These are phyloP conservation scores for Articulospora tetracladia DNA, from an alignment of 495 filamentous ascomycete genomes.

Conservation along the genomic window DNA sequence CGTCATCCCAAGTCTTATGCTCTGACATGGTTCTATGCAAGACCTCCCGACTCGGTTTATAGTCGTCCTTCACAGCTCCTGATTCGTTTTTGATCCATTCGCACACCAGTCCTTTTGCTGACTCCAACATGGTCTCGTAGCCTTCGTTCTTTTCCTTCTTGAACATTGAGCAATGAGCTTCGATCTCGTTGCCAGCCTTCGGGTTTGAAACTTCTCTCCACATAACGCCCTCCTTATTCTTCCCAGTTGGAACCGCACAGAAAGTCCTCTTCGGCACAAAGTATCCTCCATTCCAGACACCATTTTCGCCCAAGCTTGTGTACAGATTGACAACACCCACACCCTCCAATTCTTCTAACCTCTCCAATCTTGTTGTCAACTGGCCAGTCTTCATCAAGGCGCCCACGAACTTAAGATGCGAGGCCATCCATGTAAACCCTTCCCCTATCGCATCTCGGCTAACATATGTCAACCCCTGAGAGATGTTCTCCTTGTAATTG, in stretches of 20 bases:
- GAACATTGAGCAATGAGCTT: conserved; percentile 85
- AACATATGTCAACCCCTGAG: conserved; percentile 13
- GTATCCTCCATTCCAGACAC: conserved; percentile 48
- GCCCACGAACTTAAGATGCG: conserved; percentile 90
- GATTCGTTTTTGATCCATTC: conserved; percentile 41
- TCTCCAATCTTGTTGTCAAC: conserved; percentile 50
- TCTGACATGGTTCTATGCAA: conserved; percentile 7
- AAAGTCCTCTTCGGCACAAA: conserved; percentile 51
- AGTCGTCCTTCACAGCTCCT: conserved; percentile 13
- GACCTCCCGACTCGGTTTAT: conserved; percentile 6
- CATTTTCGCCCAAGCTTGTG: conserved; percentile 44
- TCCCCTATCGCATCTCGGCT: conserved; percentile 30
- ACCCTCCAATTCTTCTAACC: conserved; percentile 16
- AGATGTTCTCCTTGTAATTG: conserved; percentile 1
- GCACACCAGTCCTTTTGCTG: conserved; percentile 57
- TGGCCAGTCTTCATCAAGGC: conserved; percentile 76
- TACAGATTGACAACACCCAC: conserved; percentile 31
- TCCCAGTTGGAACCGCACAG: conserved; percentile 37
- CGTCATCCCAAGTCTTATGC: conserved; percentile 18
- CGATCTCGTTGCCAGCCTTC: conserved; percentile 62
- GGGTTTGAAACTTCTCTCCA: conserved; percentile 6
- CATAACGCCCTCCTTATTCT: not conserved
- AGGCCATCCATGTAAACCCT: conserved; percentile 65
- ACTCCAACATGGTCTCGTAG: conserved; percentile 63
- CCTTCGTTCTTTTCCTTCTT: conserved; percentile 69